phyloP scores from a whole-genome alignment of 2,329 filamentous ascomycete genomes.

The Trichophyton schoenleinii region DNA sequence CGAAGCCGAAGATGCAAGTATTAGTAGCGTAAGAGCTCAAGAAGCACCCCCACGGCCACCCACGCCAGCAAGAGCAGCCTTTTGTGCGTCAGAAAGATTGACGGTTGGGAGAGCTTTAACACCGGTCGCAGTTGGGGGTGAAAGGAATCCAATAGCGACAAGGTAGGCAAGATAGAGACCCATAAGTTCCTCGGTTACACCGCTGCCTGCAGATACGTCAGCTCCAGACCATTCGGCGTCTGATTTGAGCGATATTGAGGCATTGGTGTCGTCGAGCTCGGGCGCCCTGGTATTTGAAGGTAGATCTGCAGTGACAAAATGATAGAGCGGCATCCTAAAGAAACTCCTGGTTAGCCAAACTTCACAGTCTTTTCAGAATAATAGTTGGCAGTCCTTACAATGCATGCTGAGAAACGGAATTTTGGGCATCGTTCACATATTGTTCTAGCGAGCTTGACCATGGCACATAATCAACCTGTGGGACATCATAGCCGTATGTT shows the following conservation, averaged over 20 bases:
- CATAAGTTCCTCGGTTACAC: constrained; percentile 45
- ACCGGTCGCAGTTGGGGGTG: constrained; percentile 28
- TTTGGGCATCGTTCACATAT: constrained; percentile 52
- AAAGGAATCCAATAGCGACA: constrained; percentile 47
- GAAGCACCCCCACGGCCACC: constrained; percentile 35
- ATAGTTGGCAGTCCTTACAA: constrained; percentile 17
- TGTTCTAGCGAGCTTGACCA: constrained; percentile 58
- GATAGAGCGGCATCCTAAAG: constrained; percentile 51
- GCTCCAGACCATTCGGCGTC: constrained; percentile 46
- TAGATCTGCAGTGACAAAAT: constrained; percentile 60
- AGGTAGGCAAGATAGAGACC: constrained; percentile 50
- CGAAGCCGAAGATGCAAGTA: neutral
- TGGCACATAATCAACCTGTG: constrained; percentile 52
- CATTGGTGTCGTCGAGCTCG: constrained; percentile 61
- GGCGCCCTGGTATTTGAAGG: constrained; percentile 57
- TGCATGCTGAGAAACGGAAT: constrained; percentile 52
- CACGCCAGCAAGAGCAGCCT: constrained; percentile 34
- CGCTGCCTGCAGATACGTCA: constrained; percentile 40
- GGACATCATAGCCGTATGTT: constrained; percentile 59
- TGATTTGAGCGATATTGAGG: constrained; percentile 49
- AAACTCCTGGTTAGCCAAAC: constrained; percentile 15
- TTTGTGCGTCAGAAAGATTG: constrained; percentile 29
- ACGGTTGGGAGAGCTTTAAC: constrained; percentile 30
- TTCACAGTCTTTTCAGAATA: constrained; percentile 1
- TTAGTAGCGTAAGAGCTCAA: constrained; percentile 2